Base-by-base conservation (phyloP, 352 stramenopile species). In the Phytophthora citricola region DNA sequence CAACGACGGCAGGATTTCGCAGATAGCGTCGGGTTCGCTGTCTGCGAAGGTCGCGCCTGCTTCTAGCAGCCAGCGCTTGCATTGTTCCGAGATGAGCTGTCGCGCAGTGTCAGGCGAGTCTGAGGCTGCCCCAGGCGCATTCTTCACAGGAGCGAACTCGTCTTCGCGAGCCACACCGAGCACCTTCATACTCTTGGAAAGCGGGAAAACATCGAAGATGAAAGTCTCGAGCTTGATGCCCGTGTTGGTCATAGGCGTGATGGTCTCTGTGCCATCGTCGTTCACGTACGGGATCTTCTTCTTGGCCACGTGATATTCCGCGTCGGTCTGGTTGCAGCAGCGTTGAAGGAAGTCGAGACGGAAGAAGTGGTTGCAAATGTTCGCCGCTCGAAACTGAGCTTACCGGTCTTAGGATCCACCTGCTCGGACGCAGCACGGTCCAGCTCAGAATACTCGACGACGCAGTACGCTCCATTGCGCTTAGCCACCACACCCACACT, bases 301-400 rank as follows among this genome's bases (percentile, higher is more conserved):
- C 26, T 95, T 73, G 11, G 97, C 98, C 27, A 99, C 89, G 75
- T 99, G 98, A 66, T 98, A 99, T 74, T 93, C 83, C 7, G 92
- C 90, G 85, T 63, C 98, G 66, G 50, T 93, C 94, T 63, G 92
- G 81, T 87, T 98, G 90, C 53, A 88, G 68, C 76, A 99, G 97
- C 68, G 50, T 48, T 79, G 59, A 29, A 76, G 80, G 34, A 96
- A 72, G 47, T 91, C 79, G 0, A 90, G 81, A 27, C 97, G 87
- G 24, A 97, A 99, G 61, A 98, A 98, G 73, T 99, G 97, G 85
- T 99, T 99, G 91, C 97, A 99, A 73, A 99, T 99, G 71, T 99
- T 99, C 26, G 91, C 97, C 1, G 96, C 95, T 11, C 93, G 73
- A 98, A 99, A 0, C 92, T 69, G 9, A 99, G 85, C 52, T 91